These are phyloP conservation scores for Chrysosporium queenslandicum DNA, from an alignment of 2,329 filamentous ascomycete species.

Conservation along the genomic window DNA sequence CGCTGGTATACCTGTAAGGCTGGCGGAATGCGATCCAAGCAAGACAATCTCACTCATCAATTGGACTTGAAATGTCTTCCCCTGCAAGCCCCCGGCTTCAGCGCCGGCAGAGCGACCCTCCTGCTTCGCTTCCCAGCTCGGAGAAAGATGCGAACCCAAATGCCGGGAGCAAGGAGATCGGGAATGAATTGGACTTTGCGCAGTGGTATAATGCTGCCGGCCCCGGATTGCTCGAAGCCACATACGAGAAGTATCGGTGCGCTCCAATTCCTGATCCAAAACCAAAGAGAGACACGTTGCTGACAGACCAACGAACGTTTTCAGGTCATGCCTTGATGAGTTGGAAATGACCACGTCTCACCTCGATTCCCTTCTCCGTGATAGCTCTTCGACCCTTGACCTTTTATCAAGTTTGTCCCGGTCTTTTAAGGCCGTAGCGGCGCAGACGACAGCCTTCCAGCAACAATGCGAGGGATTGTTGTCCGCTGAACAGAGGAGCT, in stretches of 20 bases:
- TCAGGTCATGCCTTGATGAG: conserved; percentile 67
- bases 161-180: conserved; percentile 29
- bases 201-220: conserved; percentile 52
- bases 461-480: conserved; percentile 83
- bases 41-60: background rate
- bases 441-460: conserved; percentile 86
- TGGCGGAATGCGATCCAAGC: too few relatives aligned
- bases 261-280: conserved; percentile 23
- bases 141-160: background rate
- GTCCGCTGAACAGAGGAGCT: conserved; percentile 67
- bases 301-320: background rate
- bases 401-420: conserved; percentile 69
- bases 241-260: conserved; percentile 75
- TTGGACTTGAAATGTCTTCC: background rate
- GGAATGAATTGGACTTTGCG: conserved; percentile 51
- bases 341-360: conserved; percentile 71
- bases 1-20: too few relatives aligned
- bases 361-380: conserved; percentile 65
- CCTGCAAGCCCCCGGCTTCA: background rate
- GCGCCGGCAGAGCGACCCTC: conserved; percentile 2
- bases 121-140: background rate
- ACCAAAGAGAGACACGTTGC: background rate
- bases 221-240: conserved; percentile 63
- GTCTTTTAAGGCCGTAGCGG: conserved; percentile 78
- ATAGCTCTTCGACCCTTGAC: conserved; percentile 64